A percentile compares a stretch with the other conserved stretches of the same genome.
phyloP scores from a whole-genome alignment of 305 asterid genomes.

The Withania somnifera region DNA sequence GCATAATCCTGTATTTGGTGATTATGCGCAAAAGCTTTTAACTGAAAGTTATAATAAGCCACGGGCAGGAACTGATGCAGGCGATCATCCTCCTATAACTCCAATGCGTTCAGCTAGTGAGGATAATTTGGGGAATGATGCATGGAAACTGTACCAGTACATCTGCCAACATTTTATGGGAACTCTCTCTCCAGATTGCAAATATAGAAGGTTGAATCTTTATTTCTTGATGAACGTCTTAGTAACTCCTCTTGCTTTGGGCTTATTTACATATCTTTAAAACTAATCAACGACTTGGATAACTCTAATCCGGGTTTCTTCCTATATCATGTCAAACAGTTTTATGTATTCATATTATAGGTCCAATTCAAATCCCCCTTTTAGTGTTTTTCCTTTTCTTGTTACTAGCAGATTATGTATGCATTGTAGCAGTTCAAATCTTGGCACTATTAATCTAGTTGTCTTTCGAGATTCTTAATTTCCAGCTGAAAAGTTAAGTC shows the following conservation, averaged over 20 bases:
- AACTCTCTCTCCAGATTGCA: conserved; percentile 78
- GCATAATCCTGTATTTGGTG: conserved; percentile 49
- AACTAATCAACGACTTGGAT: neutral
- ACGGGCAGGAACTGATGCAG: conserved; percentile 67
- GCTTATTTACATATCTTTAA: neutral
- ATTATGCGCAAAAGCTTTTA: conserved; percentile 50
- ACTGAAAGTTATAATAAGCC: conserved; percentile 58
- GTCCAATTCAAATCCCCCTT: neutral
- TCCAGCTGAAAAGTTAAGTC: neutral
- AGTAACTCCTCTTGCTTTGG: neutral
- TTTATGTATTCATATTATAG: neutral
- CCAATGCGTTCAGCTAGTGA: conserved; percentile 78
- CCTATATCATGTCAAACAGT: neutral
- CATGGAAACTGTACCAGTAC: conserved; percentile 77
- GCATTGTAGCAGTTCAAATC: neutral
- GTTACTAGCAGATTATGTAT: neutral
- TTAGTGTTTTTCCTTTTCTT: neutral
- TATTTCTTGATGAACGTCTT: neutral
- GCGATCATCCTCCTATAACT: conserved; percentile 95
- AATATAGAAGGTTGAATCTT: conserved; percentile 46
- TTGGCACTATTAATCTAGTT: neutral
- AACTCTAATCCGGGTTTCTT: neutral
- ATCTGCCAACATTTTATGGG: conserved; percentile 87
- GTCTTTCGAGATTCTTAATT: neutral
- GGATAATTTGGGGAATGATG: conserved; percentile 66